These are phyloP conservation scores for Rhizoctonia solani DNA, from an alignment of 1,284 basidiomycete species.

Conservation along the genomic window DNA sequence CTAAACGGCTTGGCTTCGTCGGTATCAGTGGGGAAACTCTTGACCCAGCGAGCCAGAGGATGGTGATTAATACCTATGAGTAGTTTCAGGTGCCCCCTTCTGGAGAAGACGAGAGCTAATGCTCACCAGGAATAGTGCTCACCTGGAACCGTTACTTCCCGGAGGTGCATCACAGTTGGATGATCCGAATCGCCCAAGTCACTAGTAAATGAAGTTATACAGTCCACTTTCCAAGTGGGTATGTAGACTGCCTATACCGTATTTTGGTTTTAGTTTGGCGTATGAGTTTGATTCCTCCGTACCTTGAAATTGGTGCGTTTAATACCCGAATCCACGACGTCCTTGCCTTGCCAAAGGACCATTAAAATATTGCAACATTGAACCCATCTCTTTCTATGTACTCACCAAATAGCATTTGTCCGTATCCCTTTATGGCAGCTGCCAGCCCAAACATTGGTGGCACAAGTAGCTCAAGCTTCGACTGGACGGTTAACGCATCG, in stretches of 20 bases:
- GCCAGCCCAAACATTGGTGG: conserved; percentile 17
- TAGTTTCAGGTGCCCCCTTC: conserved; percentile 46
- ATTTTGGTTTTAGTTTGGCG: conserved; percentile 44
- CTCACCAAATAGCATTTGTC: conserved; percentile 22
- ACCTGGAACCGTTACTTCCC: conserved; percentile 21
- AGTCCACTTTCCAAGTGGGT: conserved; percentile 62
- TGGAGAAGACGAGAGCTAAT: conserved; percentile 45
- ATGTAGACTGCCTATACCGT: conserved; percentile 57
- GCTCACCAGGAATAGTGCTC: conserved; percentile 2
- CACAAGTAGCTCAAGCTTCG: conserved; percentile 17
- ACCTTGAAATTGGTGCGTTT: conserved; percentile 41
- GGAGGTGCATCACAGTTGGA: not conserved
- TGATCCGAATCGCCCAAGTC: not conserved
- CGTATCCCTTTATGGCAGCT: conserved; percentile 5
- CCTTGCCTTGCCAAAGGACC: conserved; percentile 46
- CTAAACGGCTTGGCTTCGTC: conserved; percentile 23
- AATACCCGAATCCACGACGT: conserved; percentile 43
- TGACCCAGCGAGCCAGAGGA: conserved; percentile 16
- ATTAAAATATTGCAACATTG: conserved; percentile 43
- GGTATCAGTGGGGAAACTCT: not conserved
- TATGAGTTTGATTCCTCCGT: conserved; percentile 43
- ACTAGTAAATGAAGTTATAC: conserved; percentile 8
- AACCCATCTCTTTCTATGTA: not conserved
- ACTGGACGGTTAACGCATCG: not conserved
- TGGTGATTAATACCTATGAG: conserved; percentile 24